These are phyloP conservation scores for Symbiodinium pilosum DNA, from an alignment of 73 alveolate genomes.

Conservation along the genomic window DNA sequence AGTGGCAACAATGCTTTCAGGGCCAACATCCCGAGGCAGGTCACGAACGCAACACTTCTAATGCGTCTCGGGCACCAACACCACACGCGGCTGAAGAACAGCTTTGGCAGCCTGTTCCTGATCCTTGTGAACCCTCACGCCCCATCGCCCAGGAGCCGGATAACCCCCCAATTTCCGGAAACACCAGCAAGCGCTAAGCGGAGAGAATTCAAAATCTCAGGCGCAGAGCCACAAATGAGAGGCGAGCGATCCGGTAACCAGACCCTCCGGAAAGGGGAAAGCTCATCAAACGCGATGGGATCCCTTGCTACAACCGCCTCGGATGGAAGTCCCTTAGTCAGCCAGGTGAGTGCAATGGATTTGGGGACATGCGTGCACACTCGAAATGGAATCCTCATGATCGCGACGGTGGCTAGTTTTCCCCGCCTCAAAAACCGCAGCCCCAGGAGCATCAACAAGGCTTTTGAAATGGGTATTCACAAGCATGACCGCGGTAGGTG, in stretches of 20 bases:
- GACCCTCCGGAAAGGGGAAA: neutral
- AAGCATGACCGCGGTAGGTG: neutral
- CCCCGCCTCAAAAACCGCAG: neutral
- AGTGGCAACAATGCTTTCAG: neutral
- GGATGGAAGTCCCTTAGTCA: neutral
- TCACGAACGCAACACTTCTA: neutral
- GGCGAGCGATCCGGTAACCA: neutral
- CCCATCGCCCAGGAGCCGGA: too few relatives aligned
- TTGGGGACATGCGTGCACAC: neutral
- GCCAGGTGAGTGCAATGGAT: neutral
- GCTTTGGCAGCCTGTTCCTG: neutral
- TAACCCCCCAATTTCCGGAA: too few relatives aligned
- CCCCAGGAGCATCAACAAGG: neutral
- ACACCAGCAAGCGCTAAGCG: neutral
- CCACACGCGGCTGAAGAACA: neutral
- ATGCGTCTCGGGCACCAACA: neutral
- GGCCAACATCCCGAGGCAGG: neutral
- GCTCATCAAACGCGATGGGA: neutral
- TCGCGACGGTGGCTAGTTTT: neutral
- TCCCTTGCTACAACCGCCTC: neutral
- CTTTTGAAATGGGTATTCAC: neutral
- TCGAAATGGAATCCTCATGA: neutral
- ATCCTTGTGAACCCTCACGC: neutral
- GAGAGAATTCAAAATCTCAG: neutral
- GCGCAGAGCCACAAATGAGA: neutral